A percentile compares a stretch with the other conserved stretches of the same genome.
These are phyloP conservation scores for Erysimum cheiranthoides DNA, from an alignment of 345 rosid genomes.

Conservation along the genomic window DNA sequence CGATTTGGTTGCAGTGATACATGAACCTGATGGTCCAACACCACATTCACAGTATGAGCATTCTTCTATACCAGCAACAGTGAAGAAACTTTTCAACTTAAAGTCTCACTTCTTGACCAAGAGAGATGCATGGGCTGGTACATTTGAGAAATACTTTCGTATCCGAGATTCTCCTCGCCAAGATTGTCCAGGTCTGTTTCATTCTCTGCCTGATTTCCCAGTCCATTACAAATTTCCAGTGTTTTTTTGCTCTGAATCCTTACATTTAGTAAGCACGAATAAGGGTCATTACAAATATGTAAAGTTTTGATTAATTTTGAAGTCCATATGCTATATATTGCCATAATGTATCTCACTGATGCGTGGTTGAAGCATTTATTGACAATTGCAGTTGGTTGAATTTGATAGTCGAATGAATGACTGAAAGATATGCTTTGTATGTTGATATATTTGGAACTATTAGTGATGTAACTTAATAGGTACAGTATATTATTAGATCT, in stretches of 20 bases:
- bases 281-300: background rate
- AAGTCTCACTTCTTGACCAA: conserved; percentile 87
- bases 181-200: conserved; percentile 90
- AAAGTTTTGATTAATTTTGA: background rate
- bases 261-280: background rate
- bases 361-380: background rate
- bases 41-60: conserved; percentile 87
- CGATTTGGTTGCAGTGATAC: conserved; percentile 65
- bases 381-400: background rate
- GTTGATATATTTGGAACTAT: background rate
- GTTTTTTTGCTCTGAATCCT: background rate
- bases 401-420: background rate
- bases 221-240: background rate
- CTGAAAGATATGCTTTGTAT: background rate
- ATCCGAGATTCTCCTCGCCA: conserved; percentile 82
- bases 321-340: background rate
- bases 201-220: conserved; percentile 12
- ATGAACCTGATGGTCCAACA: conserved; percentile 85
- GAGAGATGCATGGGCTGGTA: conserved; percentile 99
- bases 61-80: conserved; percentile 95
- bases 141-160: conserved; percentile 74
- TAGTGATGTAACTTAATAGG: background rate
- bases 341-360: no score
- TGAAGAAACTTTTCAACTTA: conserved; percentile 91
- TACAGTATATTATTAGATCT: background rate